These are phyloP conservation scores for Lichtheimia hyalospora DNA, from an alignment of 371 early-diverging fungal species.

Conservation along the genomic window DNA sequence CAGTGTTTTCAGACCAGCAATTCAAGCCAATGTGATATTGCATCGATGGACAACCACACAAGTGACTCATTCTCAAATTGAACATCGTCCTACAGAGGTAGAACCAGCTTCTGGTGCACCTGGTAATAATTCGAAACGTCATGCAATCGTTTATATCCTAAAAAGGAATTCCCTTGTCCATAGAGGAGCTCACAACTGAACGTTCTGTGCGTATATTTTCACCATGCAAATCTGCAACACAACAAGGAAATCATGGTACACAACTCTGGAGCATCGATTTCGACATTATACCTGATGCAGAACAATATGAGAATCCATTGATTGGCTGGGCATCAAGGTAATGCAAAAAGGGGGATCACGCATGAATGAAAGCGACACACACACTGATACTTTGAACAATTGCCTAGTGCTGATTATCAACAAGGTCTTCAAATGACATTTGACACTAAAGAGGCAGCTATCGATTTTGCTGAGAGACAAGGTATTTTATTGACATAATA, in stretches of 20 bases:
- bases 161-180: background rate
- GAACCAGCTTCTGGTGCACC: conserved; percentile 51
- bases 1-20: no score
- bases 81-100: conserved; percentile 24
- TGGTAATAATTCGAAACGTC: conserved; percentile 22
- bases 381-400: no score
- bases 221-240: conserved; percentile 84
- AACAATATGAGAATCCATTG: conserved; percentile 90
- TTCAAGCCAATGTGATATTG: no score
- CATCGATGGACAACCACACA: no score
- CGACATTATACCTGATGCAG: conserved; percentile 73
- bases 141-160: no score
- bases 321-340: conserved; percentile 95
- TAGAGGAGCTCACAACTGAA: conserved; percentile 51
- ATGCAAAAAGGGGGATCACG: conserved; percentile 7
- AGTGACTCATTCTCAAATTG: background rate
- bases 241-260: conserved; percentile 80
- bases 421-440: conserved; percentile 89
- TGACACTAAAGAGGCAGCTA: conserved; percentile 84
- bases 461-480: conserved; percentile 91
- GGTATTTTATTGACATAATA: conserved; percentile 54
- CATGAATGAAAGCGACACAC: no score
- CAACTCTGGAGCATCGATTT: conserved; percentile 82
- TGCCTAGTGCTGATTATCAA: conserved; percentile 73
- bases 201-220: conserved; percentile 87